Evolutionary conservation across 768 basidiomycete genomes (phyloP).

Genomic region (Pleurotus sapidus): DNA sequence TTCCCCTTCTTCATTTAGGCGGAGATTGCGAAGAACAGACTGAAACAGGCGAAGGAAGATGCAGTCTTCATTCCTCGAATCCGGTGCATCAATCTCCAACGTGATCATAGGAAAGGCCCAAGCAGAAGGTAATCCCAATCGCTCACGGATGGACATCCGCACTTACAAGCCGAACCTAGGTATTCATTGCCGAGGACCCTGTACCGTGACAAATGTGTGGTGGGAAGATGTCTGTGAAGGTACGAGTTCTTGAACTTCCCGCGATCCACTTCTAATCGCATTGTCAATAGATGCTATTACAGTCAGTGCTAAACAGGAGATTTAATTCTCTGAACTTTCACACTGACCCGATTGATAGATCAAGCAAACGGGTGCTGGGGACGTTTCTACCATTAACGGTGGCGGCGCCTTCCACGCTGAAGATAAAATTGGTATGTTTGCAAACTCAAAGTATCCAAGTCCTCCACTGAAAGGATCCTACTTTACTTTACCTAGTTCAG

Average conservation of each 20-base stretch:
- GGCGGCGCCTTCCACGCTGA: conserved; percentile 23
- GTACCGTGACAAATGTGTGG: conserved; percentile 27
- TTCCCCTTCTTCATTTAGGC: conserved; percentile 9
- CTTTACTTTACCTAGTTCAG: no score
- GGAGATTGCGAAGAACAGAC: conserved; percentile 22
- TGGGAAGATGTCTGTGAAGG: conserved; percentile 29
- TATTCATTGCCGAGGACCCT: conserved; percentile 26
- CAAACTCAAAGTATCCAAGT: background rate
- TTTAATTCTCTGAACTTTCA: no score
- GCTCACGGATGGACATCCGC: background rate
- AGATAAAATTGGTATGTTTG: conserved; percentile 21
- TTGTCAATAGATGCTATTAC: conserved; percentile 17
- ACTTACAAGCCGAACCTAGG: conserved; percentile 7
- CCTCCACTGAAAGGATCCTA: no score
- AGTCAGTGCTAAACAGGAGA: conserved; percentile 5
- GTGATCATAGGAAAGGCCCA: conserved; percentile 25
- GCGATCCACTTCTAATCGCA: no score
- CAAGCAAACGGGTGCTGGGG: conserved; percentile 24
- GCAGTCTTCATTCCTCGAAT: conserved; percentile 25
- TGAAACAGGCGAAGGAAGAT: conserved; percentile 24
- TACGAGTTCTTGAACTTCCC: conserved; percentile 4
- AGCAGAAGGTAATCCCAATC: conserved; percentile 19
- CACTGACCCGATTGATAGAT: conserved; percentile 10
- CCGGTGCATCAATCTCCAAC: conserved; percentile 25
- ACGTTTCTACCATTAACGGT: conserved; percentile 23